Conservation (phyloP, 306 rosid species). For the Cucumis cinereus region DNA sequence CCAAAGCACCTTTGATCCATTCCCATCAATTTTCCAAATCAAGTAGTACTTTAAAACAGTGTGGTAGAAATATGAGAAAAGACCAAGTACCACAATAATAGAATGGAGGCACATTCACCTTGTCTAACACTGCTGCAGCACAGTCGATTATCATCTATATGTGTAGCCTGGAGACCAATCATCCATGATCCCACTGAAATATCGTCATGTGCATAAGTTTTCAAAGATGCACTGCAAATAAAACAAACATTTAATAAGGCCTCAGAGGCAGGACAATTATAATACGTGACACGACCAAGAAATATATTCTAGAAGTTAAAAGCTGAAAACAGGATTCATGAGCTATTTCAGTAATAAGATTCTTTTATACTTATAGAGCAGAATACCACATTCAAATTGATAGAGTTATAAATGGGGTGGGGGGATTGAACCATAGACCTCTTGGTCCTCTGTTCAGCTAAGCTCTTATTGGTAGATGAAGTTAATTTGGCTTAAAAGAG, state of each 20-base stretch:
- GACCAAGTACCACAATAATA: neutral
- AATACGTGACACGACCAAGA: neutral
- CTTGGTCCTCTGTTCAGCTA: no score
- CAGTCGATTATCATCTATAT: slow-evolving; percentile 85
- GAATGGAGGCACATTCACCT: slow-evolving; percentile 38
- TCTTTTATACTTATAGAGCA: neutral
- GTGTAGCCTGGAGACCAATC: slow-evolving; percentile 88
- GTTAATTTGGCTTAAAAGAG: neutral
- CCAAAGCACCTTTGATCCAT: neutral
- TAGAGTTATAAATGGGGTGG: no score
- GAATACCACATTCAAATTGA: neutral
- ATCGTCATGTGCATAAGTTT: slow-evolving; percentile 84
- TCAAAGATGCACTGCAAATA: slow-evolving; percentile 68
- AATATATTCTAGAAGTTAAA: neutral
- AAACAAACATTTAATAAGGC: neutral
- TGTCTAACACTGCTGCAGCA: slow-evolving; percentile 78
- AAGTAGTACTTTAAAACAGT: neutral
- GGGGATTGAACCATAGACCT: no score
- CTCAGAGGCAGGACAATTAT: neutral
- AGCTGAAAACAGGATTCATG: neutral
- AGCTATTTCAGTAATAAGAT: neutral
- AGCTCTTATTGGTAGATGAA: no score
- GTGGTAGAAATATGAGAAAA: neutral
- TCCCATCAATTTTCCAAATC: neutral
- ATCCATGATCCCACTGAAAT: slow-evolving; percentile 92